phyloP scores from a whole-genome alignment of 257 asterid species.

The Prunella vulgaris region DNA sequence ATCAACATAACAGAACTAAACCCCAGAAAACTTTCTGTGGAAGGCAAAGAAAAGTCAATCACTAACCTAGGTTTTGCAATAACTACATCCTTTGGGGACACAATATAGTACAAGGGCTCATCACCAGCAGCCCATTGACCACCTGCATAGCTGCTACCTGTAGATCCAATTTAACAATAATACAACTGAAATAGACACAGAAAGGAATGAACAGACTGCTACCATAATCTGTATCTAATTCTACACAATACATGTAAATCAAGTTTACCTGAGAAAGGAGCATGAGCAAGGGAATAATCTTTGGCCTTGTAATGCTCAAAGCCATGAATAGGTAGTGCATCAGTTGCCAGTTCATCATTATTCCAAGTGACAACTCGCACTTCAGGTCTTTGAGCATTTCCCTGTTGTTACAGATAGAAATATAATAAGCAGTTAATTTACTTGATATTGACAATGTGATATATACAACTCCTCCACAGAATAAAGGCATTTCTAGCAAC shows the following conservation, averaged over 20 bases:
- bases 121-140: constrained; percentile 99
- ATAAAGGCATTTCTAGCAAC: constrained; percentile 3
- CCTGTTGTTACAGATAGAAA: constrained; percentile 47
- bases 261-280: constrained; percentile 88
- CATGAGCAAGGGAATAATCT: constrained; percentile 92
- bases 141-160: constrained; percentile 95
- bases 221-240: background rate
- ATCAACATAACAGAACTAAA: constrained; percentile 8
- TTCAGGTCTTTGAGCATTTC: constrained; percentile 99
- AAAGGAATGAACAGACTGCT: constrained; percentile 7
- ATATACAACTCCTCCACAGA: background rate
- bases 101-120: constrained; percentile 89
- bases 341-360: constrained; percentile 93
- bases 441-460: constrained; percentile 9
- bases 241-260: constrained; percentile 4
- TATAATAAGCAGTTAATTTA: constrained; percentile 14
- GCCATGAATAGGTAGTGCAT: constrained; percentile 93
- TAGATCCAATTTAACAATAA: constrained; percentile 20
- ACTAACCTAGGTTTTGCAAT: constrained; percentile 98
- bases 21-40: constrained; percentile 11
- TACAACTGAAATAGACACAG: constrained; percentile 1
- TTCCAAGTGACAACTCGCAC: constrained; percentile 92
- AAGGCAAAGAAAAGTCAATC: constrained; percentile 13
- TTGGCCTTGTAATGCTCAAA: constrained; percentile 98
- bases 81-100: constrained; percentile 96